Conservation (phyloP, 192 early-diverging fungal species). For the Neocallimastix lanati region DNA sequence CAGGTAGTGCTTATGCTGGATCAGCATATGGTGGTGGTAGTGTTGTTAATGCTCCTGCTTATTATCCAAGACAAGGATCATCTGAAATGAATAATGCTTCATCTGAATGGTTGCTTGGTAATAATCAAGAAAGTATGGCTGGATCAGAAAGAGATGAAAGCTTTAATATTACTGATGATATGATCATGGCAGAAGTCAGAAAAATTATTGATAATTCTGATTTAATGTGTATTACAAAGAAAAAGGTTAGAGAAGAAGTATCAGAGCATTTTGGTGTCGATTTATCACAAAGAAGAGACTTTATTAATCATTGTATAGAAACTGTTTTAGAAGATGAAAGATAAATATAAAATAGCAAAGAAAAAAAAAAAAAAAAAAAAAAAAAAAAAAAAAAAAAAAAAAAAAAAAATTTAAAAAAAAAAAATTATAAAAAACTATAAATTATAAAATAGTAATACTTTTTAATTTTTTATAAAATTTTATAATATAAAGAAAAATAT, state of each 20-base stretch:
- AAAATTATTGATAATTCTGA: slow-evolving; percentile 16
- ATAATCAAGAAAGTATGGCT: not conserved
- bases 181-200: not conserved
- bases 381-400: no score
- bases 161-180: not conserved
- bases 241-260: slow-evolving; percentile 56
- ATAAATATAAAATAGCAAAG: no score
- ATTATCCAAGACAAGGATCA: not conserved
- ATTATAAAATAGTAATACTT: no score
- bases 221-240: slow-evolving; percentile 58
- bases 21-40: not conserved
- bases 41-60: not conserved
- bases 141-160: not conserved
- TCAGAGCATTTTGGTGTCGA: slow-evolving; percentile 48
- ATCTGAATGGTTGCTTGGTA: not conserved
- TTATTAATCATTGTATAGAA: slow-evolving; percentile 57
- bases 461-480: no score
- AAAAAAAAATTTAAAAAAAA: no score
- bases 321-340: slow-evolving; percentile 7
- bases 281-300: slow-evolving; percentile 36
- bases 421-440: no score
- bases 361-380: no score
- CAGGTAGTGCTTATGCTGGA: not conserved
- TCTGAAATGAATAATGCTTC: not conserved
- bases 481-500: no score